phyloP scores from a whole-genome alignment of 2,329 filamentous ascomycete genomes.

The Cytospora chrysosperma region DNA sequence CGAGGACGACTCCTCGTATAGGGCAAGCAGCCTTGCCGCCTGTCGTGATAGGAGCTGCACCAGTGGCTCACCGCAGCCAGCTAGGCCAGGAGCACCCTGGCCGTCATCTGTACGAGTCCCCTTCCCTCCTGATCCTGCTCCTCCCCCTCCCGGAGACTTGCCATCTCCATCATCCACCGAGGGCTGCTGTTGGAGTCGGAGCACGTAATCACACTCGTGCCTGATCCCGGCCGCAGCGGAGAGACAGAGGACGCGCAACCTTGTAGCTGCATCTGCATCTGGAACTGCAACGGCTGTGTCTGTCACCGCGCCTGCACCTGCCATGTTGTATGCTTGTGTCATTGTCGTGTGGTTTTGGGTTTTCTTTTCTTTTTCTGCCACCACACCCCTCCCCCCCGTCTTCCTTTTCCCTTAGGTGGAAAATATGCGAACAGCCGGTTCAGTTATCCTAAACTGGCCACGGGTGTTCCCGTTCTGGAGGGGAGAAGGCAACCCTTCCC shows the following conservation, averaged over 20 bases:
- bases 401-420: background rate
- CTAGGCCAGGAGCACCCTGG: background rate
- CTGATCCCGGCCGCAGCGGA: conserved; percentile 18
- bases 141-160: background rate
- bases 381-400: background rate
- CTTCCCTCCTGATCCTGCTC: background rate
- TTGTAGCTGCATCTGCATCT: background rate
- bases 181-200: background rate
- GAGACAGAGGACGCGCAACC: conserved; percentile 15
- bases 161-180: background rate
- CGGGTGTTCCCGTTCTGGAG: background rate
- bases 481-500: background rate
- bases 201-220: conserved; percentile 12
- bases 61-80: conserved; percentile 27
- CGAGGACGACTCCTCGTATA: conserved; percentile 8
- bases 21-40: conserved; percentile 20
- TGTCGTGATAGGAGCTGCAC: conserved; percentile 28
- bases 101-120: background rate
- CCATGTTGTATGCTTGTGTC: background rate
- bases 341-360: background rate
- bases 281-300: background rate
- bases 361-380: background rate
- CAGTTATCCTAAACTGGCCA: background rate
- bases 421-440: background rate
- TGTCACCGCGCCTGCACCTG: background rate